Conservation (phyloP, 352 stramenopile species). For the Blastocystis sp. region DNA sequence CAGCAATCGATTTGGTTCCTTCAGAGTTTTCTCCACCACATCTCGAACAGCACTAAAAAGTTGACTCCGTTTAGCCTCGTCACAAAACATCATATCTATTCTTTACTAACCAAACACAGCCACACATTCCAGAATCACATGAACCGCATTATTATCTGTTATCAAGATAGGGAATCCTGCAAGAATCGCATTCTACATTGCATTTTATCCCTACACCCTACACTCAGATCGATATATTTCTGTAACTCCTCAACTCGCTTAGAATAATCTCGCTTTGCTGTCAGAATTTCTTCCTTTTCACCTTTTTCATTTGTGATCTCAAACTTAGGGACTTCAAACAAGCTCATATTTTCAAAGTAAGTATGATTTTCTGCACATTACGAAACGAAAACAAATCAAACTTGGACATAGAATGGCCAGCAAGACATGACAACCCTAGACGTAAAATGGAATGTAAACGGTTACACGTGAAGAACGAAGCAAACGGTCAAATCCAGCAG, state of each 20-base stretch:
- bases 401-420: neutral
- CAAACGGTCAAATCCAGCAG: neutral
- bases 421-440: conserved; percentile 31
- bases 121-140: conserved; percentile 11
- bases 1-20: neutral
- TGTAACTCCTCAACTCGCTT: conserved; percentile 41
- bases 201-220: neutral
- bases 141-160: conserved; percentile 10
- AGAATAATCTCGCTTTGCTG: conserved; percentile 7
- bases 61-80: neutral
- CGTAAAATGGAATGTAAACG: neutral
- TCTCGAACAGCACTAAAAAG: neutral
- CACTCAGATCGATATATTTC: neutral
- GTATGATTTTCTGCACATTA: neutral
- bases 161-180: neutral
- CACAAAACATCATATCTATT: neutral
- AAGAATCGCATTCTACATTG: neutral
- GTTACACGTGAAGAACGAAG: neutral
- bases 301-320: conserved; percentile 52
- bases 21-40: neutral
- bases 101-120: neutral
- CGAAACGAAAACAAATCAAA: neutral
- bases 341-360: neutral
- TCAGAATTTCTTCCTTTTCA: conserved; percentile 39
- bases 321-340: conserved; percentile 41